phyloP scores from a whole-genome alignment of 1,284 basidiomycete species.

The Exobasidium cylindrosporum region DNA sequence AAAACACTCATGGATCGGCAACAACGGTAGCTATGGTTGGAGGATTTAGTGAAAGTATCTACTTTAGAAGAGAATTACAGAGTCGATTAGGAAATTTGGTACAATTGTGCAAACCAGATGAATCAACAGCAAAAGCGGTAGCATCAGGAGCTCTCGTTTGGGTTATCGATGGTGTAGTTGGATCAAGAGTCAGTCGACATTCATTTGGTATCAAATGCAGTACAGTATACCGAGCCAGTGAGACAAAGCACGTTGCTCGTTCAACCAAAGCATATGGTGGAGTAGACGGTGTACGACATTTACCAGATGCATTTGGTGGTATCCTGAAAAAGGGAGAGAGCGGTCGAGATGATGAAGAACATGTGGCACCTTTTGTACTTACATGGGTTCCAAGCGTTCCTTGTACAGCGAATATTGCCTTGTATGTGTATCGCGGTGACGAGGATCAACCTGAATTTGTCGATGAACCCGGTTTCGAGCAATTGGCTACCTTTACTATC shows the following conservation, averaged over 20 bases:
- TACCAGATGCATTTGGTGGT: conserved; percentile 20
- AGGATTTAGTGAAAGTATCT: conserved; percentile 19
- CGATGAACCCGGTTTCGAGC: conserved; percentile 20
- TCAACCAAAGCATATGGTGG: conserved; percentile 16
- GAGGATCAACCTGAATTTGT: conserved; percentile 20
- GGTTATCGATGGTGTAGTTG: conserved; percentile 19
- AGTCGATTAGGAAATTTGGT: conserved; percentile 16
- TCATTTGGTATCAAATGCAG: conserved; percentile 19
- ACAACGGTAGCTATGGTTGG: conserved; percentile 19
- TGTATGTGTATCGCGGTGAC: conserved; percentile 20
- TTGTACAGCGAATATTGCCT: conserved; percentile 17
- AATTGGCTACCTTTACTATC: conserved; percentile 20
- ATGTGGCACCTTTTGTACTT: conserved; percentile 17
- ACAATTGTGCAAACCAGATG: conserved; percentile 21
- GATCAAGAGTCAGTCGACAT: conserved; percentile 15
- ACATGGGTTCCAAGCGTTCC: conserved; percentile 18
- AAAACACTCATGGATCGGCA: conserved; percentile 1
- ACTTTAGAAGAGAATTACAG: conserved; percentile 21
- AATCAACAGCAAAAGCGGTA: conserved; percentile 19
- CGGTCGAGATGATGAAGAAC: conserved; percentile 21
- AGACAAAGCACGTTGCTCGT: conserved; percentile 12
- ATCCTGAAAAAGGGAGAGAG: conserved; percentile 19
- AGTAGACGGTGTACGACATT: conserved; percentile 19
- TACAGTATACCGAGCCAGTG: conserved; percentile 12
- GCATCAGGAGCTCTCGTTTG: conserved; percentile 20